A percentile compares a stretch with the other conserved stretches of the same genome.
These are phyloP conservation scores for Starmerella davenportii DNA, from an alignment of 805 yeast genomes.

Conservation along the genomic window DNA sequence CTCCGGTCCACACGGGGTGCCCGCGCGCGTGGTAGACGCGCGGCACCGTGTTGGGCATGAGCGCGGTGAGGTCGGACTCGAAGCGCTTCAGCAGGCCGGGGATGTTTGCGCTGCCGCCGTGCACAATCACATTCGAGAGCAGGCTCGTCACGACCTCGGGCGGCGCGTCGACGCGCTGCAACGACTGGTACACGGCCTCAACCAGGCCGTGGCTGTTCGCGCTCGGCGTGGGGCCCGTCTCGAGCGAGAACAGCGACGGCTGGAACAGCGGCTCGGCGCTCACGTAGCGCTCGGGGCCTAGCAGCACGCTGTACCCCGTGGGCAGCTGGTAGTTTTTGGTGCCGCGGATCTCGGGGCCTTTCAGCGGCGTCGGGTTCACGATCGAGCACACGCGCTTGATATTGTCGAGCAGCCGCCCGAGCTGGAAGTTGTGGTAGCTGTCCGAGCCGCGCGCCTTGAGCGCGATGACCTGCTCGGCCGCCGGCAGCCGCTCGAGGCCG, in stretches of 20 bases:
- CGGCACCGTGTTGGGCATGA: slow-evolving; percentile 44
- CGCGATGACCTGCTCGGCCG: slow-evolving; percentile 1
- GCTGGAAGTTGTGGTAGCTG: slow-evolving; percentile 40
- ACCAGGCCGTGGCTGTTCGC: slow-evolving; percentile 34
- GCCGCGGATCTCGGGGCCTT: slow-evolving; percentile 22
- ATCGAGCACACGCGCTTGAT: slow-evolving; percentile 40
- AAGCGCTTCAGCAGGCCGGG: slow-evolving; percentile 69
- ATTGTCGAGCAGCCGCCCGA: slow-evolving; percentile 42
- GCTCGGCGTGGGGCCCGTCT: slow-evolving; percentile 21
- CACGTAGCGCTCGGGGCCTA: slow-evolving; percentile 36
- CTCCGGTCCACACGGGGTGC: slow-evolving; percentile 81
- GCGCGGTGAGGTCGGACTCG: slow-evolving; percentile 45
- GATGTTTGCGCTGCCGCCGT: slow-evolving; percentile 65
- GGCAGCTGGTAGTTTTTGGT: slow-evolving; percentile 48
- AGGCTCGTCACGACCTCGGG: slow-evolving; percentile 53
- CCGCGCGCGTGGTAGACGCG: slow-evolving; percentile 44
- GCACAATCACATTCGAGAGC: slow-evolving; percentile 72
- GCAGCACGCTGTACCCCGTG: slow-evolving; percentile 30
- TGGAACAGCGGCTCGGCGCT: slow-evolving; percentile 54
- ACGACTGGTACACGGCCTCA: slow-evolving; percentile 29
- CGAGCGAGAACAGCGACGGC: slow-evolving; percentile 37
- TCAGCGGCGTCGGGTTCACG: slow-evolving; percentile 10
- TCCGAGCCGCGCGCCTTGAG: slow-evolving; percentile 9
- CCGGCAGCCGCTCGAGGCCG: slow-evolving; percentile 7
- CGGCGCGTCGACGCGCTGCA: slow-evolving; percentile 32